Evolutionary conservation across 805 yeast genomes (phyloP).

Genomic region (Wickerhamiella azyma): DNA sequence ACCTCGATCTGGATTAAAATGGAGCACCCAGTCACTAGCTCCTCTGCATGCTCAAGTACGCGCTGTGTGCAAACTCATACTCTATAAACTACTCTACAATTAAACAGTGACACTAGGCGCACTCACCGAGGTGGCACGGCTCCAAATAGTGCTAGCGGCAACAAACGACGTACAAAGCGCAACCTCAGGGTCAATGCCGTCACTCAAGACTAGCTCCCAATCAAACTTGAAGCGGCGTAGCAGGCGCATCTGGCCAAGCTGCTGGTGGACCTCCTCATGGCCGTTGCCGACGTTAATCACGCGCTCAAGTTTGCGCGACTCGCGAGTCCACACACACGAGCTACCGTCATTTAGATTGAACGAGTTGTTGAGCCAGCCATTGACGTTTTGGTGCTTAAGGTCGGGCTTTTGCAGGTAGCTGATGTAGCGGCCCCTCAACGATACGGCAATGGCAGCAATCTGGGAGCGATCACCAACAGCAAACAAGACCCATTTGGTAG

Average conservation of each 20-base stretch:
- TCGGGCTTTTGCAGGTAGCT: slow-evolving; percentile 5
- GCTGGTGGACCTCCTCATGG: slow-evolving; percentile 39
- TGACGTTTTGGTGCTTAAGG: slow-evolving; percentile 2
- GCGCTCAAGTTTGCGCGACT: slow-evolving; percentile 38
- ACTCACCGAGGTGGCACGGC: slow-evolving; percentile 38
- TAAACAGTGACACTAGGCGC: slow-evolving; percentile 20
- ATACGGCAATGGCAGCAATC: slow-evolving; percentile 34
- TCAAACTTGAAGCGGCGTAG: slow-evolving; percentile 48
- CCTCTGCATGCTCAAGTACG: no score
- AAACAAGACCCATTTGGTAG: slow-evolving; percentile 42
- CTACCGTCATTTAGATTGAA: slow-evolving; percentile 42
- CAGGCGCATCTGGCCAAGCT: slow-evolving; percentile 41
- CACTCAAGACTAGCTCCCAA: slow-evolving; percentile 44
- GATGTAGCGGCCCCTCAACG: neutral
- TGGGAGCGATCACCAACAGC: slow-evolving; percentile 35
- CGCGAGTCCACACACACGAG: slow-evolving; percentile 43
- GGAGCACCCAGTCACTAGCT: no score
- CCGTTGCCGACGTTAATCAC: slow-evolving; percentile 39
- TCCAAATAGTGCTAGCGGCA: slow-evolving; percentile 58
- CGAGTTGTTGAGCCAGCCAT: slow-evolving; percentile 2
- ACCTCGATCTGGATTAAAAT: no score
- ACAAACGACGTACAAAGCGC: slow-evolving; percentile 47
- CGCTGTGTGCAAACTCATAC: neutral
- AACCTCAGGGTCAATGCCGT: slow-evolving; percentile 34
- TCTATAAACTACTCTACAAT: neutral